Base-by-base conservation (phyloP, 177 flowering plant genomes). In the Vitis hybrid region DNA sequence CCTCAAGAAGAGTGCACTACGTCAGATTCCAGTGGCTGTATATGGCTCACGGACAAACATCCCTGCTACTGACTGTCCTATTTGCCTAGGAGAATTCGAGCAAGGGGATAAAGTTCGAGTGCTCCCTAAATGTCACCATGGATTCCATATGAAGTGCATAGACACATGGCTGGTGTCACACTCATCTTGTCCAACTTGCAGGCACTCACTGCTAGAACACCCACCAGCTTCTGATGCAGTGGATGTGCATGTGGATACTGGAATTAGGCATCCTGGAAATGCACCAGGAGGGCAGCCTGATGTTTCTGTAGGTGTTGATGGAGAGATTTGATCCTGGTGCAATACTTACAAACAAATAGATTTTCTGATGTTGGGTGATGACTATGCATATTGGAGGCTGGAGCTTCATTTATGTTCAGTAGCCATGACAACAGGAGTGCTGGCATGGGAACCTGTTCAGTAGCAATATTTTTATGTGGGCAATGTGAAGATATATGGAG, bases 141-240 rank as follows among this genome's bases (percentile, higher is more conserved):
- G 86, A 0, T 85, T 83, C 56, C 88, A 85, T 65, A 78, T 83
- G 2, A 57, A 60, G 63, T 85, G 89, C 62, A 82, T 85, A 10
- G 89, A 85, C 55, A 74, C 77, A 2, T 86, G 89, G 89, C 49
- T 86, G 13, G 48, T 61, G 18, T 76, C 81, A 10, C 87, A 79
- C 74, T 86, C 89, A 0, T 78, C 86, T 0, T 86, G 89, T 56
- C 89, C 89, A 1, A 81, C 82, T 19, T 85, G 89, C 72, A 76
- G 88, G 14, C 80, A 67, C 63, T 77, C 83, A 5, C 50, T 84
- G 79, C 71, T 72, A 2, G 78, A 74, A 14, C 45, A 51, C 70
- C 64, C 16, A 8, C 33, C 9, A 60, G 14, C 12, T 60, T 52
- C 73, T 66, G 71, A 56, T 16, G 63, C 45, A 8, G 73, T 16